Percentiles rank a stretch among this genome's conserved stretches.
phyloP scores from a whole-genome alignment of 352 stramenopile species.

The Thalassiosira livingstoniorum region DNA sequence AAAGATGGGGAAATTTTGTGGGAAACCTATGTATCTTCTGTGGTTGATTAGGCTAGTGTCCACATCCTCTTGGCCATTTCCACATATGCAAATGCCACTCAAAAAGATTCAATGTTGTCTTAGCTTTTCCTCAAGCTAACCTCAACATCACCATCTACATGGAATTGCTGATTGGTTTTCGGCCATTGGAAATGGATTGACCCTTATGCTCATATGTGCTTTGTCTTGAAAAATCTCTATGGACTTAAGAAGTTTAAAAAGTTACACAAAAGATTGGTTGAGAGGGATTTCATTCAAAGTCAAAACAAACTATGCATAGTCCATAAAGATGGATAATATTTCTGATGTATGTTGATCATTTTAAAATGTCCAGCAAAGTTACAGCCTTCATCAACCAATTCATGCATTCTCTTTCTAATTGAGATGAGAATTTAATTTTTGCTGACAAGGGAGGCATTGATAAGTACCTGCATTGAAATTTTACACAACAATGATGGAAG shows the following conservation, averaged over 20 bases:
- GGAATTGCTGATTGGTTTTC: slow-evolving; percentile 26
- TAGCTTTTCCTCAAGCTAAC: slow-evolving; percentile 58
- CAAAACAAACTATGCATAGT: slow-evolving; percentile 65
- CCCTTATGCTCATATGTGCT: slow-evolving; percentile 13
- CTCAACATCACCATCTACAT: slow-evolving; percentile 27
- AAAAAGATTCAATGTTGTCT: slow-evolving; percentile 50
- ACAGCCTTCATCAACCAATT: slow-evolving; percentile 33
- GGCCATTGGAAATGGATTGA: not conserved
- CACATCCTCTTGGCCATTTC: slow-evolving; percentile 8
- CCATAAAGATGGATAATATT: slow-evolving; percentile 48
- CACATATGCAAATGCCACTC: slow-evolving; percentile 23
- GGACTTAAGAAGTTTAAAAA: slow-evolving; percentile 49
- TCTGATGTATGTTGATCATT: slow-evolving; percentile 62
- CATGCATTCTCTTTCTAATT: slow-evolving; percentile 23
- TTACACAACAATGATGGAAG: not conserved
- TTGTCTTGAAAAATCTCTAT: slow-evolving; percentile 32
- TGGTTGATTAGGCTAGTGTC: slow-evolving; percentile 38
- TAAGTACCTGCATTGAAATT: slow-evolving; percentile 51
- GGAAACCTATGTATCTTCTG: slow-evolving; percentile 45
- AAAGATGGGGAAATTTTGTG: slow-evolving; percentile 36
- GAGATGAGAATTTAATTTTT: slow-evolving; percentile 45
- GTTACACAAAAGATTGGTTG: slow-evolving; percentile 1
- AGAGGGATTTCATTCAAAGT: slow-evolving; percentile 24
- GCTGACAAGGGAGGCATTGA: slow-evolving; percentile 40
- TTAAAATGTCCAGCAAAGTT: slow-evolving; percentile 39